phyloP scores from a whole-genome alignment of 2,329 filamentous ascomycete species.

The Colletotrichum simmondsii region DNA sequence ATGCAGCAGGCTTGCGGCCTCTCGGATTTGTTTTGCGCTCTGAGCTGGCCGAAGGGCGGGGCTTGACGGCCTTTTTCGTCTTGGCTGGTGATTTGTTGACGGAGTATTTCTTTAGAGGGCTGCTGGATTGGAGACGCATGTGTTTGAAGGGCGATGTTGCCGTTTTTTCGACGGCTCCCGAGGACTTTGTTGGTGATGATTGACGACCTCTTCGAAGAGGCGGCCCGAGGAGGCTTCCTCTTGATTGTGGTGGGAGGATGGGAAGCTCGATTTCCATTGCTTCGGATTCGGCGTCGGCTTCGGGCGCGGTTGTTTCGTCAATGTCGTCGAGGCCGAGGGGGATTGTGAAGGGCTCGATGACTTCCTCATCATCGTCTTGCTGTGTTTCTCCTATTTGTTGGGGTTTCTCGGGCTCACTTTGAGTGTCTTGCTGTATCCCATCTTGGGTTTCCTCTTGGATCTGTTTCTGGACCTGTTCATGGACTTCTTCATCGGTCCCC shows the following conservation, averaged over 20 bases:
- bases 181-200: not conserved
- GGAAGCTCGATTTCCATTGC: constrained; percentile 9
- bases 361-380: not conserved
- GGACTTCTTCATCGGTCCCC: too few relatives aligned
- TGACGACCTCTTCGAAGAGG: not conserved
- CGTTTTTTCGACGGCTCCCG: not conserved
- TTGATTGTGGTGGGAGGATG: not conserved
- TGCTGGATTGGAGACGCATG: constrained; percentile 16
- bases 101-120: not conserved
- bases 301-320: not conserved
- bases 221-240: not conserved
- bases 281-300: not conserved
- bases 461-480: too few relatives aligned
- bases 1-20: not conserved
- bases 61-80: not conserved
- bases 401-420: not conserved
- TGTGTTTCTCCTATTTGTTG: not conserved
- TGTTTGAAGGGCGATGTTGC: not conserved
- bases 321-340: constrained; percentile 11
- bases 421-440: not conserved
- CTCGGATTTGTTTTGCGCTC: not conserved
- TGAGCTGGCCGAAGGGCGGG: not conserved
- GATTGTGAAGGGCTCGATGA: constrained; percentile 2
- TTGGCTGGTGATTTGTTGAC: not conserved
- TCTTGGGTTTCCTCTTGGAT: too few relatives aligned